Evolutionary conservation across 768 basidiomycete genomes (phyloP), one percentile per base, ranked within the genome.

Genomic region (Mycena crocata): DNA sequence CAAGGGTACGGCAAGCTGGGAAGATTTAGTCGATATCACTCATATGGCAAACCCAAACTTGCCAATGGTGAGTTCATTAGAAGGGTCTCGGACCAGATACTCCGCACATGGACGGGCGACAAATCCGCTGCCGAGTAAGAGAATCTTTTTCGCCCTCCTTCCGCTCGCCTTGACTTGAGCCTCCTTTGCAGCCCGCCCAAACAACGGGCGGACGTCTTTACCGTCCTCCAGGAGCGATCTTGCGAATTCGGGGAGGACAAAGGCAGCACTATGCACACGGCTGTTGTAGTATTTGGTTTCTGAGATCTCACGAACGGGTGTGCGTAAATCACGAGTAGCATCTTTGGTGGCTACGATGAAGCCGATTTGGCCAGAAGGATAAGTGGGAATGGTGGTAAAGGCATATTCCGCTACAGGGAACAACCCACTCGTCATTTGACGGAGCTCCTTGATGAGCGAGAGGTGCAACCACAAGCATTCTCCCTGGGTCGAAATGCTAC

Each of bases 341-440:
- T 90, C 90, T 80, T 93, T 96, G 60, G 95, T 90, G 78, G 93
- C 94, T 49, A 98, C 84, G 71, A 96, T 86, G 82, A 96, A 96
- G 26, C 98, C 96, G 73, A 99, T 99, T 76, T 96, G 96, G 39
- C 98, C 98, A n/a, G 93, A 92, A 23, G 98, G 98, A 81, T 99
- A 99, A 19, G 96, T 98, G 0, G 97, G 97, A 71, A 99, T 96
- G 24, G 96, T 98, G 66, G 96, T 96, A 81, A 86, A 98, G 19
- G 95, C 98, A 77, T 98, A 99, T 75, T 95, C 92, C 42, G 90
- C 84, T 21, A 88, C 87, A 40, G 92, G 85, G 85, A 98, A 99
- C 66, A 98, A 80, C 49, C 82, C 80, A 60, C 86, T 83, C 44
- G 92, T 92, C 78, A 89, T 91, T 60, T 81, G 79, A 66, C 87